Evolutionary conservation across 352 stramenopile species (phyloP).

Genomic region (Poterioochromonas sp.): DNA sequence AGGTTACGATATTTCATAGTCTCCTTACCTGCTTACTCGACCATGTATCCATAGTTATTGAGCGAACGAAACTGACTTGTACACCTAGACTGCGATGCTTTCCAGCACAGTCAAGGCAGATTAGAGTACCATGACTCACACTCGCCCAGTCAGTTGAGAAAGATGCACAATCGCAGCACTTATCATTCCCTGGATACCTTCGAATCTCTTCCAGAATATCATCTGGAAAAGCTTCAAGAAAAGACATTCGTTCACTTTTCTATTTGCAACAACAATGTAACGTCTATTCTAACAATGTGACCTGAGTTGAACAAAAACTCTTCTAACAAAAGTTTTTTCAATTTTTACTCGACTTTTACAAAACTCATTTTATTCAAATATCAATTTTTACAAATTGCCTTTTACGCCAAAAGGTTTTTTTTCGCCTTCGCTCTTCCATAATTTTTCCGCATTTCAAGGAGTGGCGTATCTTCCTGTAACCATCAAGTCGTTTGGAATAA

Average conservation of each 20-base stretch:
- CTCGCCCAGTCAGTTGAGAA: constrained; percentile 32
- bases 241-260: background rate
- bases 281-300: background rate
- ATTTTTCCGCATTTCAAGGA: too few species aligned
- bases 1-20: background rate
- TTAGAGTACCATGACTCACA: constrained; percentile 34
- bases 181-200: constrained; percentile 18
- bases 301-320: too few species aligned
- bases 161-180: constrained; percentile 36
- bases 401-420: too few species aligned
- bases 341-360: too few species aligned
- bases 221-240: constrained; percentile 23
- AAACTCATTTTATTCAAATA: too few species aligned
- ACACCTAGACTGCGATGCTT: constrained; percentile 34
- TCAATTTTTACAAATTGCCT: too few species aligned
- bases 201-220: constrained; percentile 23
- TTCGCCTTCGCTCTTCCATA: too few species aligned
- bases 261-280: background rate
- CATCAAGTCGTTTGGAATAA: too few species aligned
- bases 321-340: too few species aligned
- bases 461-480: too few species aligned
- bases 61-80: constrained; percentile 29
- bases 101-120: constrained; percentile 38
- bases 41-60: constrained; percentile 40
- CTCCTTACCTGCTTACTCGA: constrained; percentile 4